These are phyloP conservation scores for Sclerotinia nivalis DNA, from an alignment of 2,329 filamentous ascomycete species.

Conservation along the genomic window DNA sequence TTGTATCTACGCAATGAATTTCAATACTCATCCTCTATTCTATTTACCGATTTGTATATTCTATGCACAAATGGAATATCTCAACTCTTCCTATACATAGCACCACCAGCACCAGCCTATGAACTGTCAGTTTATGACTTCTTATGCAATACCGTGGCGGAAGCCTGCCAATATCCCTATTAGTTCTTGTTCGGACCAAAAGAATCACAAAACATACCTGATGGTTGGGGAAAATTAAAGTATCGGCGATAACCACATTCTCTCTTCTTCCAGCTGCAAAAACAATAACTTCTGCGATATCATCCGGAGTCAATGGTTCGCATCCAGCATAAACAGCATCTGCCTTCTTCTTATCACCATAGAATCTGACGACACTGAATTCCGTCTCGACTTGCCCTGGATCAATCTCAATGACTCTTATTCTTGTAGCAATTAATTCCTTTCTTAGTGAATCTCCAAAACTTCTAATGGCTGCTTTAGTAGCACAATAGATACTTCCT, in stretches of 20 bases:
- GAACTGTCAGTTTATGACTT: constrained; percentile 38
- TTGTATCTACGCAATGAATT: neutral
- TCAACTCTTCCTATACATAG: constrained; percentile 36
- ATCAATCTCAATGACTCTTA: constrained; percentile 84
- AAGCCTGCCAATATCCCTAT: constrained; percentile 34
- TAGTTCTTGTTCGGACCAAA: constrained; percentile 27
- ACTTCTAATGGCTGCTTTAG: constrained; percentile 82
- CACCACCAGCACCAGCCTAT: constrained; percentile 41
- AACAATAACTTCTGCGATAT: constrained; percentile 88
- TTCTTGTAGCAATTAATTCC: constrained; percentile 77
- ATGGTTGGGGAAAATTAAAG: constrained; percentile 83
- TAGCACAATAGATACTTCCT: constrained; percentile 89
- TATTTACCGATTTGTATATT: neutral
- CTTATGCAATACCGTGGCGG: constrained; percentile 49
- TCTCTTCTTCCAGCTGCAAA: constrained; percentile 81
- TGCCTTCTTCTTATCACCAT: constrained; percentile 85
- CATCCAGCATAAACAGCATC: constrained; percentile 83
- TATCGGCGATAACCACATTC: constrained; percentile 89
- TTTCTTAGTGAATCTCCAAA: constrained; percentile 82
- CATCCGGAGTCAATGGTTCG: constrained; percentile 83
- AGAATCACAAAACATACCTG: constrained; percentile 59
- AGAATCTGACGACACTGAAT: constrained; percentile 85
- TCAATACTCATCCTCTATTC: neutral
- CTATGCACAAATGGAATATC: neutral
- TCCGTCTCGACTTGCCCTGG: constrained; percentile 94